Evolutionary conservation across 345 rosid species (phyloP).

Genomic region (Durio zibethinus): DNA sequence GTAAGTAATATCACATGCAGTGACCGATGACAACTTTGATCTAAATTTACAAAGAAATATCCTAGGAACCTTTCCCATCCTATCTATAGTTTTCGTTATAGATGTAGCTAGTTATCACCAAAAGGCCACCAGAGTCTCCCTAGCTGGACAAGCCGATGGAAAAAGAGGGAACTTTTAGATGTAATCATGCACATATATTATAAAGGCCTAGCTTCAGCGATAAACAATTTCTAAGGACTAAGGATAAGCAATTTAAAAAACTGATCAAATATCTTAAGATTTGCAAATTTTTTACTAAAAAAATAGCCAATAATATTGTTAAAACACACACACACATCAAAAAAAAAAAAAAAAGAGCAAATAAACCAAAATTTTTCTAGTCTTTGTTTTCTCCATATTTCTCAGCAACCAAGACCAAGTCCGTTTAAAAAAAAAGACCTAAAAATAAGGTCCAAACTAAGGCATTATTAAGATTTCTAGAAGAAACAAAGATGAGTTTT

Average conservation of each 20-base stretch:
- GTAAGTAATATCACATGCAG: constrained; percentile 13
- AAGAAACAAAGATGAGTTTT: not conserved
- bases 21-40: not conserved
- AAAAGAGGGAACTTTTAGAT: not conserved
- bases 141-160: not conserved
- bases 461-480: not conserved
- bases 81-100: not conserved
- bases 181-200: not conserved
- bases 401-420: not conserved
- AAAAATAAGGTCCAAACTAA: too few species aligned
- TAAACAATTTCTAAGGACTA: not conserved
- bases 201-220: not conserved
- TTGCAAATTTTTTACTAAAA: not conserved
- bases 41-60: not conserved
- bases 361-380: constrained; percentile 2
- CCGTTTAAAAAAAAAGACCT: too few species aligned
- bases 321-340: not conserved
- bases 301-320: too few species aligned
- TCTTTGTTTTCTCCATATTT: not conserved
- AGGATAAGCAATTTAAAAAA: not conserved
- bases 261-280: not conserved
- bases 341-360: too few species aligned
- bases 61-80: not conserved
- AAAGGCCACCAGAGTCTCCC: not conserved
- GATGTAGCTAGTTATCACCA: not conserved